A percentile compares a stretch with the other conserved stretches of the same genome.
These are phyloP conservation scores for Lepidium sativum DNA, from an alignment of 345 rosid genomes.

Conservation along the genomic window DNA sequence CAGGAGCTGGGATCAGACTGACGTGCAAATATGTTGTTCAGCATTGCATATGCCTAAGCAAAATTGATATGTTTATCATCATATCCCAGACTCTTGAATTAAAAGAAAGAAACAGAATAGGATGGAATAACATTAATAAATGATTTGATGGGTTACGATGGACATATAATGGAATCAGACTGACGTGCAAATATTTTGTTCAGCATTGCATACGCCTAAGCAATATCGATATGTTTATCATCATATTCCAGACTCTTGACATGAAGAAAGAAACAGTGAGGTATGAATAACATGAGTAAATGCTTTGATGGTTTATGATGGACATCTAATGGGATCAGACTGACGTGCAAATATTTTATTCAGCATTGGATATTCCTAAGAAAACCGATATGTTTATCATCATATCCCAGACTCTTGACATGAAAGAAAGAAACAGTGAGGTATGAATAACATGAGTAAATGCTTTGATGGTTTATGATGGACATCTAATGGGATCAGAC, in stretches of 20 bases:
- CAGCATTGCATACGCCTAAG: constrained; percentile 43
- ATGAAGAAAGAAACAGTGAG: neutral
- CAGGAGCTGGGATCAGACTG: constrained; percentile 39
- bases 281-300: neutral
- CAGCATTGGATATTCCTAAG: constrained; percentile 37
- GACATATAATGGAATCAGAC: constrained; percentile 27
- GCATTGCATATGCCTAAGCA: constrained; percentile 33
- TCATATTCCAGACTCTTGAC: constrained; percentile 31
- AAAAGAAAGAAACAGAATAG: neutral
- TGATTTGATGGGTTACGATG: neutral
- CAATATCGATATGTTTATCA: constrained; percentile 22
- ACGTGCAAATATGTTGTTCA: constrained; percentile 46
- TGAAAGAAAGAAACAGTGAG: neutral
- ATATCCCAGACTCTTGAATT: constrained; percentile 23
- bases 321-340: constrained; percentile 39
- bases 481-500: constrained; percentile 35
- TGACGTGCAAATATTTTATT: constrained; percentile 45
- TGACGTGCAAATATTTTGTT: constrained; percentile 39
- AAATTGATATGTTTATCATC: constrained; percentile 26
- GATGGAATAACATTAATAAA: neutral
- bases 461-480: neutral
- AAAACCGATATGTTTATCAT: constrained; percentile 23
- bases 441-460: neutral
- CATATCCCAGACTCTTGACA: constrained; percentile 32
- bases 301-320: neutral